These are phyloP conservation scores for Penicillium sp. DNA, from an alignment of 2,329 filamentous ascomycete species.

Conservation along the genomic window DNA sequence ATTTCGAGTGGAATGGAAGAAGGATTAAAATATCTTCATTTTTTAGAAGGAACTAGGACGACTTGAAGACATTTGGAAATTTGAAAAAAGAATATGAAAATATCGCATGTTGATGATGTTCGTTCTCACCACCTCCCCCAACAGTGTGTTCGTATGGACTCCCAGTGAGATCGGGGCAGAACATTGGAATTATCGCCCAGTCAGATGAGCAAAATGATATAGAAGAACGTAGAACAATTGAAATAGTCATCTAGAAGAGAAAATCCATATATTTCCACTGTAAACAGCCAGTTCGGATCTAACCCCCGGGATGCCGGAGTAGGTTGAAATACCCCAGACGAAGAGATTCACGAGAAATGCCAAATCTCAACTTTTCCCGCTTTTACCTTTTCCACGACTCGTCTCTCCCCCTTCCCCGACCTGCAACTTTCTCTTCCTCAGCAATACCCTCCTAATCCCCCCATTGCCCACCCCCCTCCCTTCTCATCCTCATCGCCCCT, in stretches of 20 bases:
- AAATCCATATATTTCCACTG: background rate
- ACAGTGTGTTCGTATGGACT: background rate
- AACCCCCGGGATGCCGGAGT: constrained; percentile 4
- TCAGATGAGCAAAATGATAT: background rate
- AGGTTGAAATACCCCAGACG: constrained; percentile 3
- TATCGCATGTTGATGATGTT: background rate
- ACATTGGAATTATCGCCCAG: background rate
- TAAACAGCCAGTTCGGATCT: background rate
- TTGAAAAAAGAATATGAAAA: background rate
- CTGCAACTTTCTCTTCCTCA: background rate
- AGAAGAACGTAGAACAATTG: background rate
- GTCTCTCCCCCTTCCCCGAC: background rate
- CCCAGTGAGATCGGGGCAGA: background rate
- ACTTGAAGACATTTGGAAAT: too few species aligned
- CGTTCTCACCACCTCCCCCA: background rate
- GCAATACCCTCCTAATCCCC: background rate
- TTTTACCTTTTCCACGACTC: background rate
- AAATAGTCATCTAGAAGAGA: background rate
- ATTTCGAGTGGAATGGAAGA: background rate
- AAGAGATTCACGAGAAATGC: constrained; percentile 2
- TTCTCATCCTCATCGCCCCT: constrained; percentile 13
- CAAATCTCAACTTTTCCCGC: background rate
- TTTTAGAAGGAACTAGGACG: background rate
- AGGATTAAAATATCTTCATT: background rate
- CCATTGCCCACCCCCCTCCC: background rate